Evolutionary conservation across 1,284 basidiomycete genomes (phyloP).

Genomic region (Ustilago tritici): DNA sequence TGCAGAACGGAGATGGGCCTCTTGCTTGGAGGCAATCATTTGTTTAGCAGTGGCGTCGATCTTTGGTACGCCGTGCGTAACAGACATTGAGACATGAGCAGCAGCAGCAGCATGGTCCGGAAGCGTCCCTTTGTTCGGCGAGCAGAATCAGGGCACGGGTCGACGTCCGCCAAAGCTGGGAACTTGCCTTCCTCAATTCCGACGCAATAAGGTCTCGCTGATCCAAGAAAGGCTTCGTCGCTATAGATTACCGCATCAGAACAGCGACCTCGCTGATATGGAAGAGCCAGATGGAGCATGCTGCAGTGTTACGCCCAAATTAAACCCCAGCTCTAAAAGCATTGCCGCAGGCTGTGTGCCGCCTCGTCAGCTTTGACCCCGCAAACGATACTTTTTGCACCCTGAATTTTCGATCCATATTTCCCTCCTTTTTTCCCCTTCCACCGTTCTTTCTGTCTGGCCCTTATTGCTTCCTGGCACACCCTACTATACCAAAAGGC

Average conservation of each 20-base stretch:
- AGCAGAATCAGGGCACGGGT: background rate
- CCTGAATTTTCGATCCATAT: background rate
- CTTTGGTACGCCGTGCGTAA: conserved; percentile 1
- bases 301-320: conserved; percentile 7
- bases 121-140: background rate
- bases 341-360: background rate
- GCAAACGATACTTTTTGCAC: background rate
- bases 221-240: background rate
- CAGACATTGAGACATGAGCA: background rate
- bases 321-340: background rate
- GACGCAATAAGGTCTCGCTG: background rate
- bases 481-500: too few species aligned
- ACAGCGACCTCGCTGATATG: background rate
- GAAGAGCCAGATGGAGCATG: background rate
- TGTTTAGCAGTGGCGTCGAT: conserved; percentile 1
- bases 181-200: background rate
- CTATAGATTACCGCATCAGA: background rate
- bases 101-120: background rate
- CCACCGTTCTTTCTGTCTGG: background rate
- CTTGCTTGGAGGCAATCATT: background rate
- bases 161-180: background rate
- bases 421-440: background rate
- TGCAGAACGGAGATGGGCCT: background rate
- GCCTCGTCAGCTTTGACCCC: background rate
- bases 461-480: background rate